These are phyloP conservation scores for Ceratocystis eucalypticola DNA, from an alignment of 2,329 filamentous ascomycete species.

Conservation along the genomic window DNA sequence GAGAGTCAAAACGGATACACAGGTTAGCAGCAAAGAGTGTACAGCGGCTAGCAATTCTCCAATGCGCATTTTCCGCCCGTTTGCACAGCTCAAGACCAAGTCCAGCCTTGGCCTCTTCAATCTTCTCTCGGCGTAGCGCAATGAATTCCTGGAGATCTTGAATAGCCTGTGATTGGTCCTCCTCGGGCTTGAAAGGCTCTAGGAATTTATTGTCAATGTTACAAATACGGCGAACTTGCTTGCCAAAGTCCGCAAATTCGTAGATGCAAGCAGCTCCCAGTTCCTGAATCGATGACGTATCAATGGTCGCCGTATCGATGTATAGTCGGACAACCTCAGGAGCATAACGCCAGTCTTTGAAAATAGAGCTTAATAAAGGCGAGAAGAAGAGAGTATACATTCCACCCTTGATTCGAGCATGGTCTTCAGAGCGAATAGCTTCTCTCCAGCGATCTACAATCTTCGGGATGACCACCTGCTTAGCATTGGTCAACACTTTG, in stretches of 20 bases:
- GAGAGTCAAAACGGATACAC: conserved; percentile 77
- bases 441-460: conserved; percentile 65
- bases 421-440: conserved; percentile 66
- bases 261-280: conserved; percentile 71
- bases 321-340: conserved; percentile 81
- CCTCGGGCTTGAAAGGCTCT: conserved; percentile 37
- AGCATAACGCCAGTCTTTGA: conserved; percentile 88
- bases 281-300: conserved; percentile 89
- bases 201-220: conserved; percentile 36
- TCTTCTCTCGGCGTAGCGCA: conserved; percentile 55
- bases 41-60: conserved; percentile 88
- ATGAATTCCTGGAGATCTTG: conserved; percentile 55
- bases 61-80: conserved; percentile 67
- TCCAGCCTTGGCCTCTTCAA: conserved; percentile 71
- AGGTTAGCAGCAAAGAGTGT: conserved; percentile 83
- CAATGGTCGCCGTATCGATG: conserved; percentile 76
- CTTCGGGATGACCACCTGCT: conserved; percentile 79
- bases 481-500: conserved; percentile 77
- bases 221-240: conserved; percentile 57
- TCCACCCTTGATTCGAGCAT: conserved; percentile 84
- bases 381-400: conserved; percentile 86
- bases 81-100: conserved; percentile 72
- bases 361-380: conserved; percentile 72
- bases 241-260: conserved; percentile 82
- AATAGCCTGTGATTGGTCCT: conserved; percentile 41